Base-by-base conservation (phyloP, 805 yeast genomes). In the Suhomyces canberraensis region DNA sequence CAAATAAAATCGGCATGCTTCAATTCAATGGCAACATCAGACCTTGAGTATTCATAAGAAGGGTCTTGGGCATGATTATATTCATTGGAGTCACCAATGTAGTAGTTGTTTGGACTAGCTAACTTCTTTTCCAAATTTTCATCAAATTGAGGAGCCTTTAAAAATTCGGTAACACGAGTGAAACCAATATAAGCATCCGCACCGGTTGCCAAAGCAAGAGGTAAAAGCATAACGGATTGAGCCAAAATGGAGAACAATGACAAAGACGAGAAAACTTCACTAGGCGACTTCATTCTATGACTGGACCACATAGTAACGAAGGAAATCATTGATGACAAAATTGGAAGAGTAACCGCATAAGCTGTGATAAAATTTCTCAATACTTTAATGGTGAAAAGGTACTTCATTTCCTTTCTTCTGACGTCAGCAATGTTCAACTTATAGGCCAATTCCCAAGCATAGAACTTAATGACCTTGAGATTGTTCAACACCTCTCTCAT, bases 361-460 rank as follows among this genome's bases (percentile, higher is more conserved):
- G 73, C 72, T 21, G 69, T 67, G 36, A 67, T 59, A 45, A 65
- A 56, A 42, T 66, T 66, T 43, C 74, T 51, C 46, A 69, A 48
- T 1, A 66, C 61, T 45, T 68, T 63, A 41, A 69, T 66, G n/a
- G 62, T 60, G 46, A 65, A 66, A 35, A 65, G 48, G 39, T 57
- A 51, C 36, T 54, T 54, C 73, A 68, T 67, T 51, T 69, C 75
- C 15, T 50, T 42, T 20, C 50, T 54, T 41, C 75, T 53, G n/a
- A 59, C 57, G n/a, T 54, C 45, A 20, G 64, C 52, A 33, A 69
- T 59, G 40, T 48, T 56, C 27, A 50, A 37, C 44, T 60, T 59
- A 51, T 69, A 69, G 14, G 75, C 70, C 36, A 54, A 21, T 50
- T 69, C 75, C 75, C 75, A 69, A 11, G 73, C 69, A 44, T 68